Percentiles rank a stretch among this genome's conserved stretches.
phyloP scores from a whole-genome alignment of 441 rosid species.

The Arabidopsis lyrata region DNA sequence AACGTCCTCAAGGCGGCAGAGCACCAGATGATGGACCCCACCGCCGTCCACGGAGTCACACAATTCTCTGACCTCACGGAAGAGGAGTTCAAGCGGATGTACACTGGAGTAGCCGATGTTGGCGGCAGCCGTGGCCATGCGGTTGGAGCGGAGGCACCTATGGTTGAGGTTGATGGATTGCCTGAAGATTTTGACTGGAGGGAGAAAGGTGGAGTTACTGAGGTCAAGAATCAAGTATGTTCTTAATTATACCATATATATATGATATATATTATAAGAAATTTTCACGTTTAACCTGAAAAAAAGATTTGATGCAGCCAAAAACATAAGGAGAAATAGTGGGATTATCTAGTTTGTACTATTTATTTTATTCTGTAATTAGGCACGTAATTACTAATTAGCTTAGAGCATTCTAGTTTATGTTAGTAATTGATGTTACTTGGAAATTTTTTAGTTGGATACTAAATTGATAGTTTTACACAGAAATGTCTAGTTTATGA shows the following conservation, averaged over 20 bases:
- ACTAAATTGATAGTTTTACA: not conserved
- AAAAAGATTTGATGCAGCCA: not conserved
- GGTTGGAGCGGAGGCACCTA: constrained; percentile 23
- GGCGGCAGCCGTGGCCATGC: constrained; percentile 27
- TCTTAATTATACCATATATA: not conserved
- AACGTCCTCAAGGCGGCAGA: constrained; percentile 76
- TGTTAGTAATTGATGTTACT: too few relatives aligned
- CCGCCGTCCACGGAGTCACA: constrained; percentile 79
- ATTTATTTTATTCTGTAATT: not conserved
- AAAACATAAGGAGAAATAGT: not conserved
- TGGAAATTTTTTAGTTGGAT: too few relatives aligned
- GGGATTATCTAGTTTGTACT: not conserved
- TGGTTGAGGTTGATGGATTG: constrained; percentile 55
- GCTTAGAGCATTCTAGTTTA: not conserved
- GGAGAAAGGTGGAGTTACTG: constrained; percentile 82
- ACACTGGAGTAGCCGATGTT: constrained; percentile 57
- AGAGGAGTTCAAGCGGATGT: constrained; percentile 74
- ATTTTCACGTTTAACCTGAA: too few relatives aligned
- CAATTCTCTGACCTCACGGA: constrained; percentile 79
- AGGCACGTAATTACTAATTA: not conserved
- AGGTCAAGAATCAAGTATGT: constrained; percentile 79
- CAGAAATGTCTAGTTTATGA: not conserved
- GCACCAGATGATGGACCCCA: constrained; percentile 79
- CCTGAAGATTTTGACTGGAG: constrained; percentile 86
- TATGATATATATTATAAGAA: not conserved